Evolutionary conservation across 1,139 yeast species (phyloP).

Genomic region (Sugiyamaella grinbergsii): DNA sequence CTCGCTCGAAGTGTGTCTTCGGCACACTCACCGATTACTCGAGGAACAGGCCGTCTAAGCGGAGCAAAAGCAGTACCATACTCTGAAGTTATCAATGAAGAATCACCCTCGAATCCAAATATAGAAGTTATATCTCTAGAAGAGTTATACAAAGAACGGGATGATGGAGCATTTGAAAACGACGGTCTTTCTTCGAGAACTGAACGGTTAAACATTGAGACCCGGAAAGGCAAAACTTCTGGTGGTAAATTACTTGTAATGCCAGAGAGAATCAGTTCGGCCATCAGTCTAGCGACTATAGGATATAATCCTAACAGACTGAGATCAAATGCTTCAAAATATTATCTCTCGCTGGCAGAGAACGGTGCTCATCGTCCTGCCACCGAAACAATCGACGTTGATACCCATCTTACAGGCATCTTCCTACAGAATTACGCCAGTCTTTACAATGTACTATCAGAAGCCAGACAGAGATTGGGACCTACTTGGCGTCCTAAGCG

Average conservation of each 20-base stretch:
- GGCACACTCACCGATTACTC: constrained; percentile 1
- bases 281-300: constrained; percentile 29
- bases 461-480: constrained; percentile 59
- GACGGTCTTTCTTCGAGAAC: constrained; percentile 15
- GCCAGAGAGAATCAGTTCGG: constrained; percentile 29
- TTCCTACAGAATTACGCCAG: constrained; percentile 85
- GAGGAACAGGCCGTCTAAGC: constrained; percentile 9
- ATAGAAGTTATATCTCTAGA: constrained; percentile 18
- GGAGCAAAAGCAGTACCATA: constrained; percentile 16
- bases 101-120: constrained; percentile 8
- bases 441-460: constrained; percentile 64
- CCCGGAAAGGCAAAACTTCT: constrained; percentile 31
- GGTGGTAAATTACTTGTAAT: constrained; percentile 31
- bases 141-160: constrained; percentile 6
- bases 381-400: constrained; percentile 61
- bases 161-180: not conserved
- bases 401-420: constrained; percentile 80
- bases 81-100: constrained; percentile 24
- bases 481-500: constrained; percentile 60
- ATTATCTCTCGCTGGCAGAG: constrained; percentile 31
- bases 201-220: constrained; percentile 31
- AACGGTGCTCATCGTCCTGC: constrained; percentile 39
- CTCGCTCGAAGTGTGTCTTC: not conserved
- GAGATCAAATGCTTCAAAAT: constrained; percentile 34
- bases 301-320: constrained; percentile 34